Base-by-base conservation (phyloP, 495 filamentous ascomycete species). In the Aspergillus sclerotiicarbonarius region DNA sequence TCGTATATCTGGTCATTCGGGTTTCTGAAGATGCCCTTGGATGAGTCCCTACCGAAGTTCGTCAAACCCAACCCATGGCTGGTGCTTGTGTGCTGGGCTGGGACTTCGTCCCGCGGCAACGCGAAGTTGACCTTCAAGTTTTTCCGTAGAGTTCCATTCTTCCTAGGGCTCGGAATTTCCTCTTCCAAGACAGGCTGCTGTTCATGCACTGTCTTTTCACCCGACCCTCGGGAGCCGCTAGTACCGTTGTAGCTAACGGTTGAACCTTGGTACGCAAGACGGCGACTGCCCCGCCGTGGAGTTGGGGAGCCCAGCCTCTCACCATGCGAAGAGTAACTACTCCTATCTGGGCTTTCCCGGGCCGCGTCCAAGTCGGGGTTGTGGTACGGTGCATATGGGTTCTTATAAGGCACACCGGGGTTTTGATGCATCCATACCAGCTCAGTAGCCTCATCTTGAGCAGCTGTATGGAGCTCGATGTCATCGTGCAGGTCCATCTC, bases 1-100 rank as follows among this genome's bases (percentile, higher is more conserved):
- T 96, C 91, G 75, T 90, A 96, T 51, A 96, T 96, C 61, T 92
- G 85, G 58, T 95, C 90, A 31, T 87, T 83, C 4, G 88, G 80
- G 46, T 83, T 82, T 21, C 71, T 68, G 57, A 82, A 82, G 4
- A 80, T 71, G 6, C 73, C 75, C 51, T 67, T 75, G 6, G 70
- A 72, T 12, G 71, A 69, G 56, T 79, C 80, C 30, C 65, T 69
- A 48, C 71, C 75, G 21, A 70, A 62, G 30, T 68, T 72, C 41
- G 70, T 66, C 46, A 71, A 55, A 54, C 71, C 72, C 32, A 73
- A 43, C 39, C 62, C 68, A 35, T 58, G 12, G 46, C 30, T 32
- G 15, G 39, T 58, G 53, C 45, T 46, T 20, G 35, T 35, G 33
- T 50, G 9, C 33, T 54, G 51, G 1, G 63, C n/a, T 15, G 64